Conservation (phyloP, 1,284 basidiomycete genomes). For the Sphaerobolus stellatus region DNA sequence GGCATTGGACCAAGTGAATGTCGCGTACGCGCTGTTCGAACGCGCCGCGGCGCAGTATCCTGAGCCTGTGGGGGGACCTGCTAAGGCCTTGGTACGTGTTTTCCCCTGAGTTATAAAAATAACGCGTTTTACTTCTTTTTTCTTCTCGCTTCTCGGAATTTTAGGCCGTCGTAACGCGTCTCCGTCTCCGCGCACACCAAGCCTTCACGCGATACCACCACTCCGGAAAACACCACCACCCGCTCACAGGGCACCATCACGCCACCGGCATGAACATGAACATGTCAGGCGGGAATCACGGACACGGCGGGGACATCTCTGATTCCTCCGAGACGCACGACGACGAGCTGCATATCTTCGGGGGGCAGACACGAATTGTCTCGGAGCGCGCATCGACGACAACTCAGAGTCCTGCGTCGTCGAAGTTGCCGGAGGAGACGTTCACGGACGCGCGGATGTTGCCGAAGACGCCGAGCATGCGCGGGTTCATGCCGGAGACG, state of each 20-base stretch:
- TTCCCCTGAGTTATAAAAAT: no score
- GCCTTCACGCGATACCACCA: conserved; percentile 10
- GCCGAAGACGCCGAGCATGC: background rate
- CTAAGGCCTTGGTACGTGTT: no score
- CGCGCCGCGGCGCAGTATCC: conserved; percentile 4
- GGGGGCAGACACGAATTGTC: conserved; percentile 9
- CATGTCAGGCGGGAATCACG: no score
- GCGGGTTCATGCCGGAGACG: conserved; percentile 11
- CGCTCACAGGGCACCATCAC: no score
- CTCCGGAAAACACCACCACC: conserved; percentile 2
- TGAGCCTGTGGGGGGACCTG: conserved; percentile 4
- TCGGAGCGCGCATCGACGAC: background rate
- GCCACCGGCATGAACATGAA: no score
- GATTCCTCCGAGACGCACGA: conserved; percentile 1
- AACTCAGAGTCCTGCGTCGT: conserved; percentile 5
- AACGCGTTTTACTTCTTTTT: no score
- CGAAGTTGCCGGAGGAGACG: conserved; percentile 2
- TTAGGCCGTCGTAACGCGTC: conserved; percentile 11
- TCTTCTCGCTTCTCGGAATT: no score
- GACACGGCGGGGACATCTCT: background rate
- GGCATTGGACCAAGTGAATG: conserved; percentile 12
- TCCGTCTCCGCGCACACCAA: conserved; percentile 10
- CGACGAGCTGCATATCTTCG: conserved; percentile 11
- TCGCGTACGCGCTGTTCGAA: conserved; percentile 7
- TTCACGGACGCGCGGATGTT: conserved; percentile 8